Conservation (phyloP, 306 rosid species). For the Crotalaria pallida region DNA sequence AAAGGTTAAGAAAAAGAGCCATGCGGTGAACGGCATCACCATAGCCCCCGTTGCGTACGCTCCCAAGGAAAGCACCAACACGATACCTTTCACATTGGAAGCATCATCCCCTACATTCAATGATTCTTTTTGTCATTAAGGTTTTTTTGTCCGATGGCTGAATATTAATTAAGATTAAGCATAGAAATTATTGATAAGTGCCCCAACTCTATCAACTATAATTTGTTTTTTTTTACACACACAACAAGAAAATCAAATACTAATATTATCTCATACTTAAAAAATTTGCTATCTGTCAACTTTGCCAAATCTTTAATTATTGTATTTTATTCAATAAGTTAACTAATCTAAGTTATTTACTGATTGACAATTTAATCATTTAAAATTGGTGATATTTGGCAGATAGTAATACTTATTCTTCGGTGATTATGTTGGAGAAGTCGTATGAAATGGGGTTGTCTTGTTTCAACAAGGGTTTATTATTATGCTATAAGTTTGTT, state of each 20-base stretch:
- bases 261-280: no score
- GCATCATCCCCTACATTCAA: not conserved
- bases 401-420: not conserved
- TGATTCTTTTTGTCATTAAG: no score
- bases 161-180: no score
- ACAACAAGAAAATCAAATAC: no score
- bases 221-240: no score
- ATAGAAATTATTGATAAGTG: no score
- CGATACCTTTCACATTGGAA: conserved; percentile 49
- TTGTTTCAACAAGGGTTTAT: conserved; percentile 21
- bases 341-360: not conserved
- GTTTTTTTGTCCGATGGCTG: no score
- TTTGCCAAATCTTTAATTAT: no score
- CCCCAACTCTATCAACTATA: no score
- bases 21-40: conserved; percentile 37
- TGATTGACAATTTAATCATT: not conserved
- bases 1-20: not conserved
- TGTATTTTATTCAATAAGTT: no score
- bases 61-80: conserved; percentile 16
- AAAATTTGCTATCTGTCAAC: no score
- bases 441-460: not conserved
- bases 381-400: not conserved
- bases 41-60: conserved; percentile 34
- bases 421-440: not conserved
- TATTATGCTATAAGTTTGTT: not conserved